A percentile compares a stretch with the other conserved stretches of the same genome.
phyloP scores from a whole-genome alignment of 2,329 filamentous ascomycete species.

The Alternaria metachromatica region DNA sequence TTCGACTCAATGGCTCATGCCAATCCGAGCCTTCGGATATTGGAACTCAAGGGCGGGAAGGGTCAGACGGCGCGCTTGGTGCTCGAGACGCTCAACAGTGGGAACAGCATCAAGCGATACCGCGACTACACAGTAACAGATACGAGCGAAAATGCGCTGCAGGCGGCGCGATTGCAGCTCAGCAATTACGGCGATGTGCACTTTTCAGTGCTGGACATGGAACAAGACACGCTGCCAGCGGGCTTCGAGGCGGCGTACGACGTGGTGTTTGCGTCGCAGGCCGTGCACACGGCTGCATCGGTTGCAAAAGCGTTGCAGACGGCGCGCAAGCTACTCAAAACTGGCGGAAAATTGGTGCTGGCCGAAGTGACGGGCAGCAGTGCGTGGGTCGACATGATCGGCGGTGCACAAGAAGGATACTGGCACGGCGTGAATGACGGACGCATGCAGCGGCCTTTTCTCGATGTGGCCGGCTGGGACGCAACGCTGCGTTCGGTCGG shows the following conservation, averaged over 20 bases:
- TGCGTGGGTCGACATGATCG: not conserved
- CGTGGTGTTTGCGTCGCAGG: slow-evolving; percentile 20
- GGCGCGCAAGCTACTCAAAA: slow-evolving; percentile 26
- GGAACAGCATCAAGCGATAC: slow-evolving; percentile 12
- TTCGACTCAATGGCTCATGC: slow-evolving; percentile 49
- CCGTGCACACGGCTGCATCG: not conserved
- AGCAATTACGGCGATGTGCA: not conserved
- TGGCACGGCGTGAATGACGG: slow-evolving; percentile 18
- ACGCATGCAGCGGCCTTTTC: slow-evolving; percentile 15
- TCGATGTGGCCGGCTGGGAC: slow-evolving; percentile 41
- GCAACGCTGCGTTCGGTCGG: slow-evolving; percentile 38
- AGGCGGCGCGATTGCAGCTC: not conserved
- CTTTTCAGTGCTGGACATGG: slow-evolving; percentile 23
- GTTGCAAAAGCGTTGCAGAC: slow-evolving; percentile 10
- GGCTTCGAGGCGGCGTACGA: slow-evolving; percentile 23
- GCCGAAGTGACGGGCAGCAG: slow-evolving; percentile 27
- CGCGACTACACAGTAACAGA: slow-evolving; percentile 21
- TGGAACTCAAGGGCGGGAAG: slow-evolving; percentile 39
- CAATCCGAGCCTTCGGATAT: slow-evolving; percentile 41
- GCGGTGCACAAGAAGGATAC: slow-evolving; percentile 20
- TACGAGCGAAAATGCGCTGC: not conserved
- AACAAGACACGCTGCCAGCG: not conserved
- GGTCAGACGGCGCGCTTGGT: slow-evolving; percentile 9
- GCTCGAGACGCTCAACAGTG: not conserved
- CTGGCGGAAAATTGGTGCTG: slow-evolving; percentile 56